These are phyloP conservation scores for Debaryomyces tyrocola DNA, from an alignment of 805 yeast species.

Conservation along the genomic window DNA sequence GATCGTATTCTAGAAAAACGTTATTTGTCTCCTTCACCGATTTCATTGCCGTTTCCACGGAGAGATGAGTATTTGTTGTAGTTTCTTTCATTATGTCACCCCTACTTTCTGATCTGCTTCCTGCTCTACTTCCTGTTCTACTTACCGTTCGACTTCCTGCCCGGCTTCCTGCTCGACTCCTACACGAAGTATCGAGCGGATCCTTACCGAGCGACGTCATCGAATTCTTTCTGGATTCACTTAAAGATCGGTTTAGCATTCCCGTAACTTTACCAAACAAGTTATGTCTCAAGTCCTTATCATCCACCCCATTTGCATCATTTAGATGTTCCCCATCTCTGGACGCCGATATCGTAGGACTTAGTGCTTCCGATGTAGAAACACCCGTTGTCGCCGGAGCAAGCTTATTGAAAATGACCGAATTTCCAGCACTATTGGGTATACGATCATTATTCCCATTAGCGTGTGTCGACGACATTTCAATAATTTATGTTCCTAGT, in stretches of 20 bases:
- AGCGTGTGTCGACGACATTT: constrained; percentile 2
- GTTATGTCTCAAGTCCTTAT: constrained; percentile 18
- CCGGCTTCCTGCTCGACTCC: background rate
- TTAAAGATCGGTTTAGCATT: constrained; percentile 24
- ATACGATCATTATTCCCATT: background rate
- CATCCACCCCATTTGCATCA: constrained; percentile 1
- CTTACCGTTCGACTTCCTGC: too few species aligned
- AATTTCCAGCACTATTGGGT: constrained; percentile 11
- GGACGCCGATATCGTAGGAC: constrained; percentile 10
- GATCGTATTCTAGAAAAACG: constrained; percentile 85
- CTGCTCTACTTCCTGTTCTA: too few species aligned
- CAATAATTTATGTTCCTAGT: background rate
- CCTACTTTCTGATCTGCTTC: too few species aligned
- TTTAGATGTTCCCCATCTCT: constrained; percentile 2
- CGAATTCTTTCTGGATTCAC: constrained; percentile 16
- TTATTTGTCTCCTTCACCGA: constrained; percentile 79
- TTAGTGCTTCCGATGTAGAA: constrained; percentile 8
- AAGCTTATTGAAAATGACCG: constrained; percentile 10
- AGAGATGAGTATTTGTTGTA: background rate
- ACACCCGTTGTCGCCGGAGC: constrained; percentile 15
- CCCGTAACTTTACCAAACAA: constrained; percentile 34
- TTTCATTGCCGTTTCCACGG: background rate
- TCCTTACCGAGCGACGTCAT: constrained; percentile 4
- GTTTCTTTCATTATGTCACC: background rate
- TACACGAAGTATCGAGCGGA: background rate